phyloP scores from a whole-genome alignment of 495 filamentous ascomycete species.

The Neurospora hispaniola region DNA sequence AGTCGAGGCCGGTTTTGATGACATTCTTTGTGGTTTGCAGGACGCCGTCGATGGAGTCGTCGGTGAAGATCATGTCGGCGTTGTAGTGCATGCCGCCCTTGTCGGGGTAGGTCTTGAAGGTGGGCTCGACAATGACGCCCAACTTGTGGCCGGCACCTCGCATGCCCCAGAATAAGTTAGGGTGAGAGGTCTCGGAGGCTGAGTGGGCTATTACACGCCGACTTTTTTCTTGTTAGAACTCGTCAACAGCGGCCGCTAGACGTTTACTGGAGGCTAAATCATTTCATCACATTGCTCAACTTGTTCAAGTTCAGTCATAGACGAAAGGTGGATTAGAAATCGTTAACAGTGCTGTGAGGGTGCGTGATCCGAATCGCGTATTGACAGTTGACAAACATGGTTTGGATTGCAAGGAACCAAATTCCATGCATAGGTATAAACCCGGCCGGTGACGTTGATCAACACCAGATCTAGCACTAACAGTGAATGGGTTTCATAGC shows the following conservation, averaged over 20 bases:
- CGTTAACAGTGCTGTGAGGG: not conserved
- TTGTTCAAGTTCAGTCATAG: not conserved
- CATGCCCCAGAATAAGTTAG: constrained; percentile 41
- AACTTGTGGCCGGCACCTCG: constrained; percentile 47
- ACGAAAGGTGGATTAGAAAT: not conserved
- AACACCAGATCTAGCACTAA: not conserved
- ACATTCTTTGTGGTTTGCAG: constrained; percentile 35
- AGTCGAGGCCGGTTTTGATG: constrained; percentile 28
- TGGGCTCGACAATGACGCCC: constrained; percentile 33
- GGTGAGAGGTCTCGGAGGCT: constrained; percentile 20
- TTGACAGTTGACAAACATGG: not conserved
- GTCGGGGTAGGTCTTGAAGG: not conserved
- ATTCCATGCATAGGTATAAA: not conserved
- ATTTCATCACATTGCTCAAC: not conserved
- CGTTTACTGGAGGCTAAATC: not conserved
- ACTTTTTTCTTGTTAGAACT: not conserved
- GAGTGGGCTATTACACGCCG: not conserved
- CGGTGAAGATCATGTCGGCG: constrained; percentile 38
- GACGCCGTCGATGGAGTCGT: constrained; percentile 38
- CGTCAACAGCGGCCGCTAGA: not conserved
- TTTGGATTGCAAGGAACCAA: not conserved
- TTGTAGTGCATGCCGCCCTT: constrained; percentile 9
- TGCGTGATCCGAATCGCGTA: not conserved
- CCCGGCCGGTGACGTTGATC: not conserved
- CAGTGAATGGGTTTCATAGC: not conserved